These are phyloP conservation scores for Cladophialophora chaetospira DNA, from an alignment of 2,329 filamentous ascomycete genomes.

Conservation along the genomic window DNA sequence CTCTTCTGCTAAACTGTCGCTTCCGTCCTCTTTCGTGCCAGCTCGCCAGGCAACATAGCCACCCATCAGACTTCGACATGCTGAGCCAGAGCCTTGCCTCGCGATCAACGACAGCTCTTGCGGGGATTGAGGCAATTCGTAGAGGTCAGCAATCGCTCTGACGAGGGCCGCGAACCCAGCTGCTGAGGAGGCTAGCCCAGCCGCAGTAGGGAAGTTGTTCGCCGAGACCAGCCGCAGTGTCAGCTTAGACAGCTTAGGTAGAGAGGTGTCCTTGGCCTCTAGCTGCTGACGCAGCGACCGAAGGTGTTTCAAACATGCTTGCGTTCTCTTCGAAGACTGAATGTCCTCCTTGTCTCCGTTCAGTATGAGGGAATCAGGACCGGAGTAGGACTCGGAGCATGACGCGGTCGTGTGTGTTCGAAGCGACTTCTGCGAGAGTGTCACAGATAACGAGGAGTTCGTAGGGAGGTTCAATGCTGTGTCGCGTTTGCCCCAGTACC, in stretches of 20 bases:
- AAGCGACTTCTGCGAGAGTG: constrained; percentile 88
- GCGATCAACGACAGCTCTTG: constrained; percentile 86
- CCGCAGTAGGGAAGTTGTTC: constrained; percentile 99
- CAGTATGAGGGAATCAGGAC: constrained; percentile 70
- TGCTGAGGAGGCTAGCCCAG: constrained; percentile 68
- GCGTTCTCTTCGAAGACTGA: constrained; percentile 77
- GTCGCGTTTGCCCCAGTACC: constrained; percentile 97
- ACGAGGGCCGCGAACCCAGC: constrained; percentile 63
- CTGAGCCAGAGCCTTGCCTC: constrained; percentile 89
- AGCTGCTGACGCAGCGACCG: constrained; percentile 74
- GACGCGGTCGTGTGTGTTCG: constrained; percentile 95
- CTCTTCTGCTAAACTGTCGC: constrained; percentile 83
- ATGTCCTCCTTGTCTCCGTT: constrained; percentile 84
- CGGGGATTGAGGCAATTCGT: constrained; percentile 77
- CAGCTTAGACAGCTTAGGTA: constrained; percentile 78
- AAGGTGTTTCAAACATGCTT: constrained; percentile 88
- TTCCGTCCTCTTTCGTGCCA: constrained; percentile 73
- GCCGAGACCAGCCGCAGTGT: constrained; percentile 86
- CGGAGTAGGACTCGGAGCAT: constrained; percentile 72
- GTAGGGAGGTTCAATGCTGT: constrained; percentile 92
- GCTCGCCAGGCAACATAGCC: constrained; percentile 95
- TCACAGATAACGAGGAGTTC: constrained; percentile 96
- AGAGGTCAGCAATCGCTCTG: constrained; percentile 85
- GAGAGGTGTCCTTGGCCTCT: constrained; percentile 68
- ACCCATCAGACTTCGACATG: constrained; percentile 81